phyloP scores from a whole-genome alignment of 2,329 filamentous ascomycete species.

The Nigrospora sphaerica region DNA sequence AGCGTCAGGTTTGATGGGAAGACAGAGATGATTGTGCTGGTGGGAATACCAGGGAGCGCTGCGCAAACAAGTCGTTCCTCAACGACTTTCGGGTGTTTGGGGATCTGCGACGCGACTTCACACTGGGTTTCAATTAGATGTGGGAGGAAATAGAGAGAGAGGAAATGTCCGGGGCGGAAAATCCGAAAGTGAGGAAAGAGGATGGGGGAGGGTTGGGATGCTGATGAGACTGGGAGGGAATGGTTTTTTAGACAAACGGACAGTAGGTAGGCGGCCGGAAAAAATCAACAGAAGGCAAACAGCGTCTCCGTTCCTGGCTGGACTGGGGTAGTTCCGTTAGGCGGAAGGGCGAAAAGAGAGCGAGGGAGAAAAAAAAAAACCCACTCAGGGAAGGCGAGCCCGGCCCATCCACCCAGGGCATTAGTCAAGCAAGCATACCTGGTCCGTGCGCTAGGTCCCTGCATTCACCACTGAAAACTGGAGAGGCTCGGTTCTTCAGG shows the following conservation, averaged over 20 bases:
- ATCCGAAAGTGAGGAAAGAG: neutral
- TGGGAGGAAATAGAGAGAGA: neutral
- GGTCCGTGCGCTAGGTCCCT: too few relatives aligned
- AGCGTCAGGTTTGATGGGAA: neutral
- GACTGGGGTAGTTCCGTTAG: too few relatives aligned
- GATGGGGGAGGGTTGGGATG: neutral
- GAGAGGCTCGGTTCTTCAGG: too few relatives aligned
- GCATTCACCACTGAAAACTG: too few relatives aligned
- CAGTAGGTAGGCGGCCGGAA: neutral
- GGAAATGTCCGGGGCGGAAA: neutral
- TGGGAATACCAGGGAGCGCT: conserved; percentile 9
- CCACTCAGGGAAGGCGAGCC: neutral
- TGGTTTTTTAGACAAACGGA: conserved; percentile 1
- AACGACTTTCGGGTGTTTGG: neutral
- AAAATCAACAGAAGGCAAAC: neutral
- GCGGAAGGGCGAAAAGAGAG: neutral
- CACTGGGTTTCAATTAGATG: neutral
- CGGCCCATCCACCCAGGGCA: neutral
- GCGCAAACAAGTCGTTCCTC: conserved; percentile 8
- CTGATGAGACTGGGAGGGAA: neutral
- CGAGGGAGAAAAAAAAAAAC: neutral
- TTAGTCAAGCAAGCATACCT: too few relatives aligned
- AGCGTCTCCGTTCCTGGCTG: too few relatives aligned
- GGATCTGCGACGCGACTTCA: neutral
- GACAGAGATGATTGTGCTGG: neutral